Evolutionary conservation across 1,284 basidiomycete genomes (phyloP), one percentile per base, ranked within the genome.

Genomic region (Neotropicomus parvogracilis): DNA sequence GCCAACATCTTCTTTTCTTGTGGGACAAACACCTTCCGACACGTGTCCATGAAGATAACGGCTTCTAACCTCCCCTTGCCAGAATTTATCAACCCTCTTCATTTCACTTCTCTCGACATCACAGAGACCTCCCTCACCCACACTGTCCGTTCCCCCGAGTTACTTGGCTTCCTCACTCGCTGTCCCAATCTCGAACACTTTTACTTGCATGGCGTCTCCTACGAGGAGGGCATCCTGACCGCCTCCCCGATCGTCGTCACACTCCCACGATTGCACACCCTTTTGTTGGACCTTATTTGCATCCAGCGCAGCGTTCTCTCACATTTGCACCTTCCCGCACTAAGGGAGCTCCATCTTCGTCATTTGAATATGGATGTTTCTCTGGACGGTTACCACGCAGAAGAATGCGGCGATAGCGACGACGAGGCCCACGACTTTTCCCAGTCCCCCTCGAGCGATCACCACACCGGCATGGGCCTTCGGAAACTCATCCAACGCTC

Each of bases 401-500:
- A 67, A 27, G 81, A 83, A 48, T 67, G 71, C 4, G 85, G 85
- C 26, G 85, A 87, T 53, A 80, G 77, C 55, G 85, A 83, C 10
- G 85, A 88, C 57, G 85, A 87, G 58, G 80, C 79, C 12, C 54
- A 68, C 16, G 85, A 88, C 66, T 85, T 76, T 55, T 87, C 85
- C 4, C 83, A 84, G 59, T 85, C 83, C 12, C 83, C 83, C 14
- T 84, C 71, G 61, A 88, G 83, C 50, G 86, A 88, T 63, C 81
- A 77, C 47, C 81, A 83, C 26, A 88, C 83, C 4, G 85, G 85
- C 14, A 85, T 87, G 82, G 86, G 85, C n/a, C 67, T 88, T 21
- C 79, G 85, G 29, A 72, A 69, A 44, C 75, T 88, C 45, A 73
- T 87, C 32, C 59, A 65, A 10, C 74, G 81, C 13, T 79, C 73